Evolutionary conservation across 2,329 filamentous ascomycete species (phyloP).

Genomic region (Fusarium dimerum): DNA sequence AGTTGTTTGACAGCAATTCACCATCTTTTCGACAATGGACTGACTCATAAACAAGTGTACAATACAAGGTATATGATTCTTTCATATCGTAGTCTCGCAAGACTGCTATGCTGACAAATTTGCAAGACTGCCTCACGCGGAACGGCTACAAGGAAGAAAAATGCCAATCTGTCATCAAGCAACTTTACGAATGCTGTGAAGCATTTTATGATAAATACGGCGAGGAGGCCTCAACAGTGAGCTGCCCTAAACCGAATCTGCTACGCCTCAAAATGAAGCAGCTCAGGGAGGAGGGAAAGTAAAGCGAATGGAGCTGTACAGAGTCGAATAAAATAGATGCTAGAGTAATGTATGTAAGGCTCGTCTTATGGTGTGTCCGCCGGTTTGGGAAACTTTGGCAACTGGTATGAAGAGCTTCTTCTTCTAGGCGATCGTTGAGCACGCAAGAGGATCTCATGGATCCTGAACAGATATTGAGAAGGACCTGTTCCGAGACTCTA

Average conservation of each 20-base stretch:
- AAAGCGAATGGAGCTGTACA: conserved; percentile 47
- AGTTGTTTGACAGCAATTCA: conserved; percentile 32
- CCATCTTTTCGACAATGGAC: not conserved
- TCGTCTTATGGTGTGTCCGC: conserved; percentile 45
- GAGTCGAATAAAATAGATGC: no score
- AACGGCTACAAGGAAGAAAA: conserved; percentile 84
- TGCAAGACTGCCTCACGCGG: conserved; percentile 77
- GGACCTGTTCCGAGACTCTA: conserved; percentile 98
- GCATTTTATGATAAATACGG: conserved; percentile 82
- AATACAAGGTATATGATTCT: conserved; percentile 73
- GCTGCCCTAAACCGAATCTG: conserved; percentile 82
- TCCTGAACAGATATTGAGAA: conserved; percentile 90
- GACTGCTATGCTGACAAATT: conserved; percentile 1
- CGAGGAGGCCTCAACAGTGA: conserved; percentile 72
- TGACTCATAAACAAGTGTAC: conserved; percentile 64
- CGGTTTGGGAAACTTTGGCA: conserved; percentile 56
- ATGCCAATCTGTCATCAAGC: conserved; percentile 76
- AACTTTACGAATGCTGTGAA: conserved; percentile 91
- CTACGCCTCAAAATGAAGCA: conserved; percentile 86
- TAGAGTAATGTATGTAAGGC: conserved; percentile 47
- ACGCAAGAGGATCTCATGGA: conserved; percentile 80
- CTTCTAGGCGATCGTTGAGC: conserved; percentile 97
- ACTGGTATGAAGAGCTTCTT: conserved; percentile 73
- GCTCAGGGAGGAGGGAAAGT: conserved; percentile 45
- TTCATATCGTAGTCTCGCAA: not conserved